Evolutionary conservation across 768 basidiomycete genomes (phyloP).

Genomic region (Pulveroboletus sp.): DNA sequence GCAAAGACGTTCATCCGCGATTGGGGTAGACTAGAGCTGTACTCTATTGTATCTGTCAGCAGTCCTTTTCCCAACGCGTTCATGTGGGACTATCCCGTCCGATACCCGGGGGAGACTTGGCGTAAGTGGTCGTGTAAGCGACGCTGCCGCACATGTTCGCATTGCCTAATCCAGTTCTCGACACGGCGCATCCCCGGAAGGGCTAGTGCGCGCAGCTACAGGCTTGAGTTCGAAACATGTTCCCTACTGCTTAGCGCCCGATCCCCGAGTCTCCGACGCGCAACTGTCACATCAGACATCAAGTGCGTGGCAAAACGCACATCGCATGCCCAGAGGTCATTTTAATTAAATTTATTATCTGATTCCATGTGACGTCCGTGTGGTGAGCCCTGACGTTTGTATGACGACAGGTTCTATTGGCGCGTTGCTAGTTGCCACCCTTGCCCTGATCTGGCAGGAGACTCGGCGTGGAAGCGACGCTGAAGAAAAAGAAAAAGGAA

Average conservation of each 20-base stretch:
- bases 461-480: neutral
- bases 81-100: neutral
- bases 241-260: neutral
- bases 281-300: conserved; percentile 5
- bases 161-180: conserved; percentile 8
- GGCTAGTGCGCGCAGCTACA: neutral
- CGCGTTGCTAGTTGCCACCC: conserved; percentile 8
- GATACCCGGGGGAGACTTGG: too few species aligned
- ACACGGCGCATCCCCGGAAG: conserved; percentile 2
- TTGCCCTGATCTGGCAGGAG: neutral
- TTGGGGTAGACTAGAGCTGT: neutral
- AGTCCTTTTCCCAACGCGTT: neutral
- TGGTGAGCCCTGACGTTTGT: neutral
- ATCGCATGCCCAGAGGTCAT: conserved; percentile 1
- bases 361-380: neutral
- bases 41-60: neutral
- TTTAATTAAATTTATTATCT: neutral
- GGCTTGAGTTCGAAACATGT: neutral
- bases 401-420: conserved; percentile 1
- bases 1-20: neutral
- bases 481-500: neutral
- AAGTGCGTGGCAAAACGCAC: conserved; percentile 6
- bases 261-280: neutral
- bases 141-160: neutral
- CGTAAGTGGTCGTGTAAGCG: neutral